Base-by-base conservation (phyloP, 495 filamentous ascomycete genomes). In the Thermothielavioides terrestris region DNA sequence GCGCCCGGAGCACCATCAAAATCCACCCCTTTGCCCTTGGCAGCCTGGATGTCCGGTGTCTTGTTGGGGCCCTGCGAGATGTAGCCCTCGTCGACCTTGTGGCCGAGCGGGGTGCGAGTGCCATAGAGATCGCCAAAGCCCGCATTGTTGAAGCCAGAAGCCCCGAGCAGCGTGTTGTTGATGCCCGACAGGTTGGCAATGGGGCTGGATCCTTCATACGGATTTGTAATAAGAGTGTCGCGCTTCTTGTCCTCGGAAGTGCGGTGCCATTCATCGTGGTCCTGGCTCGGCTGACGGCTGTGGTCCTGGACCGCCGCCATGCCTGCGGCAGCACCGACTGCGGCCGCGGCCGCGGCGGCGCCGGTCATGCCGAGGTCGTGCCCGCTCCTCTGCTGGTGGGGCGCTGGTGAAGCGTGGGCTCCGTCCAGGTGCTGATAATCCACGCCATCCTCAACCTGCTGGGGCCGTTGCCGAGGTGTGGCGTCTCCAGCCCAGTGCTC, bases 71-170 rank as follows among this genome's bases (percentile, higher is more conserved):
- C 84, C 49, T 87, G 86, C 14, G 90, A 94, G 41, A 89, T 86
- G 62, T 95, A 95, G 11, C 91, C 91, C 69, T 96, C 90, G 60
- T 95, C 90, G 27, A 68, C 65, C 54, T 68, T 71, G 53, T 60
- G 64, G n/a, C 57, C 63, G 30, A 71, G 46, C 42, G 74, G 75
- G 52, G 70, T 73, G 26, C 69, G 66, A 0, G 66, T 67, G 23
- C 70, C 69, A 49, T 76, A 77, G 12, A 52, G 63, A 53, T 64
- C 64, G 23, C 62, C 63, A 42, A 70, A 69, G 22, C 61, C 57
- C 6, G 60, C 43, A 51, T 55, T 60, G 9, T 66, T 56, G 14
- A 64, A 75, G 1, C 62, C 67, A 27, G 53, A 27, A 20, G 62
- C 61, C 31, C 62, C 64, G 6, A 78, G 60, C 36, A 79, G 68